Evolutionary conservation across 1,284 basidiomycete species (phyloP), one percentile per base, ranked within the genome.

Genomic region (Cutaneotrichosporon mucoides): DNA sequence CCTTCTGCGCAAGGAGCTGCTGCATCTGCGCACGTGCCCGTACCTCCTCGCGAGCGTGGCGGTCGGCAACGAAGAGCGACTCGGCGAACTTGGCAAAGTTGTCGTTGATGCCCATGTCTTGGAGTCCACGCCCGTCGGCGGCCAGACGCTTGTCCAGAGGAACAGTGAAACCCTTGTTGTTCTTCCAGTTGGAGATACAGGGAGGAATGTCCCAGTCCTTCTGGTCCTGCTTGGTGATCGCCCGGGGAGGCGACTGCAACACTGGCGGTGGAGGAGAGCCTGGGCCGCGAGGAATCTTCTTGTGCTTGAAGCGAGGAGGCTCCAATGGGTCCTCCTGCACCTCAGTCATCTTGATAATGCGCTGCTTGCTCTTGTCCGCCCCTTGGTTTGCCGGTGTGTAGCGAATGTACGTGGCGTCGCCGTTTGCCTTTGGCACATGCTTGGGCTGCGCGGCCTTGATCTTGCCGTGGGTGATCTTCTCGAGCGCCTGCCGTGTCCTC

Each of bases 171-270:
- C 96, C 96, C 80, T 98, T 98, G 86, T 99, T 98, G 82, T 99
- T 99, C 83, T 99, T 99, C 95, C 95, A 99, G 80, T 99, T 99
- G 38, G 93, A 97, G 65, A 99, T 97, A 78, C 93, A 98, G 12
- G 96, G 96, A 4, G 96, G 96, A 57, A 99, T 98, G 93, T 97
- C 97, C 96, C 96, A 98, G 71, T 98, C 95, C 79, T 98, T 98
- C 79, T 98, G 95, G 75, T 99, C 96, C 61, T 92, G 89, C 4
- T 91, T 90, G 0, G 95, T 96, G 3, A 92, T 92, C 70, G 97
- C 95, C 57, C 96, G 84, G 6, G 96, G 96, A 2, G 96, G 96
- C 80, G 90, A 93, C 46, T 95, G 87, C 53, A 99, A 81, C 1
- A 99, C 91, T n/a, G 96, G 95, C 3, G 95, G 92, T 2, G 96